Evolutionary conservation across 2,329 filamentous ascomycete genomes (phyloP), one percentile per base, ranked within the genome.

Genomic region (Aphanocladium album): DNA sequence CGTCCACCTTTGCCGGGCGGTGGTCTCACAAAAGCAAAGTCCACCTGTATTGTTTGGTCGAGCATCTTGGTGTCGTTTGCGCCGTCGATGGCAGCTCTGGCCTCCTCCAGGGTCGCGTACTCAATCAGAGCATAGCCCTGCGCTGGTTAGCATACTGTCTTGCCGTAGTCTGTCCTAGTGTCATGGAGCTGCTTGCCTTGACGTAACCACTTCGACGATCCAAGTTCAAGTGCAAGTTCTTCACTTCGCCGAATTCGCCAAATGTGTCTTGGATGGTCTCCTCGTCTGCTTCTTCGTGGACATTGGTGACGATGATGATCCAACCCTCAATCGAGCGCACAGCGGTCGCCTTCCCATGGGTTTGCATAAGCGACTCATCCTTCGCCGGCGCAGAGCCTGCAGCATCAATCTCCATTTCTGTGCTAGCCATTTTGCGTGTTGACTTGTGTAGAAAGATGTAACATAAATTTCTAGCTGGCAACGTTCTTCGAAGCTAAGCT

Each of bases 241-340:
- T 92, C 70, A 95, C 91, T 76, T 93, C 89, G 67, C 91, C 91
- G 70, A 83, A 95, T 68, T 95, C 90, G 69, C 86, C 89, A 73
- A 95, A 95, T 73, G 86, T 82, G 73, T 95, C 91, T 69, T 89
- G 89, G 60, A 95, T 74, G 50, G 90, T 87, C 77, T 95, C 90
- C 76, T 95, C 90, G 67, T 88, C 89, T 54, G 90, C 89, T 74
- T 95, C 90, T 72, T 95, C 90, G 77, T 95, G 90, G 37, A 95
- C 88, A 70, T 95, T 95, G 57, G 90, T 93, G 66, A 90, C 90
- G 64, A 91, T 86, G 69, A 95, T 81, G 74, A 95, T 95, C 91
- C 91, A 95, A 67, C 91, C 90, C 76, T 95, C 90, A 70, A 95
- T 93, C 60, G 89, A 92, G 68, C 90, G 89, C 62, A 95, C 90